A percentile compares a stretch with the other conserved stretches of the same genome.
Evolutionary conservation across 257 asterid species (phyloP).

Genomic region (Solanum sitiens): DNA sequence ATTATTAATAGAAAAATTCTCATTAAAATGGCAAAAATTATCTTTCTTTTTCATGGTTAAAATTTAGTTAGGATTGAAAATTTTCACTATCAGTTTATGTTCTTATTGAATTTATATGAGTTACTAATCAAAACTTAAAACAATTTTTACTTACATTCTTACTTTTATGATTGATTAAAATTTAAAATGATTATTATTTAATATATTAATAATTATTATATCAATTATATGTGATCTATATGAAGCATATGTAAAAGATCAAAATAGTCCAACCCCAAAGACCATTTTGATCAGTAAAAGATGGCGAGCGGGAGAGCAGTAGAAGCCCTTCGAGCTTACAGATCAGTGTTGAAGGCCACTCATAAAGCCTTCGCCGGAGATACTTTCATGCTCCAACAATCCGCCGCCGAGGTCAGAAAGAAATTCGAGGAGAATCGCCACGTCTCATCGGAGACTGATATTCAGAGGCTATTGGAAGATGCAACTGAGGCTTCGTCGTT

Average conservation of each 20-base stretch:
- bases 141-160: too few relatives aligned
- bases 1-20: too few relatives aligned
- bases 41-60: not conserved
- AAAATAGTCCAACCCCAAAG: not conserved
- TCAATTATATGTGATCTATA: not conserved
- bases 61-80: not conserved
- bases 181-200: not conserved
- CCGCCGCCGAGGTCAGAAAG: slow-evolving; percentile 77
- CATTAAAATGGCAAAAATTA: not conserved
- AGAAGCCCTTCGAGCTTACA: slow-evolving; percentile 62
- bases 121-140: too few relatives aligned
- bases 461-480: slow-evolving; percentile 61
- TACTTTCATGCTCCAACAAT: slow-evolving; percentile 66
- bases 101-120: too few relatives aligned
- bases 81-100: not conserved
- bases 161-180: too few relatives aligned
- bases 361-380: slow-evolving; percentile 89
- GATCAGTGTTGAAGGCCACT: slow-evolving; percentile 71
- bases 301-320: slow-evolving; percentile 50
- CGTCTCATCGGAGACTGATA: slow-evolving; percentile 62
- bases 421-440: slow-evolving; percentile 88
- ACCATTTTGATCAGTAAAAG: not conserved
- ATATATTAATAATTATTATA: too few relatives aligned
- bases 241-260: not conserved
- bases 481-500: slow-evolving; percentile 86